Conservation (phyloP, 495 filamentous ascomycete species). For the Aspergillus conjunctus region DNA sequence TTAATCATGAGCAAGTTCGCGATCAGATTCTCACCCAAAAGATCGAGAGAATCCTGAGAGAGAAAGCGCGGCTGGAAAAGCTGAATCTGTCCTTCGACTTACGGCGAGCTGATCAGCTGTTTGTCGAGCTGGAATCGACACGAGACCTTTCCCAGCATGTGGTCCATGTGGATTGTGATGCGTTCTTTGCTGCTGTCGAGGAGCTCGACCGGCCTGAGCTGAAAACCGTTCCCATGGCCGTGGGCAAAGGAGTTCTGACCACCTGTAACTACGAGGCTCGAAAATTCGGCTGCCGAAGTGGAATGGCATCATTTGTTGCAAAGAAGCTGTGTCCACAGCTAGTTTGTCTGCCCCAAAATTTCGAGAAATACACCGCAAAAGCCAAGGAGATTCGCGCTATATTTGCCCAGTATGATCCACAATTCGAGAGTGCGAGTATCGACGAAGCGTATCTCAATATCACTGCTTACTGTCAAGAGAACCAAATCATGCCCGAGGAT, state of each 20-base stretch:
- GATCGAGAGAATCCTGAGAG: conserved; percentile 76
- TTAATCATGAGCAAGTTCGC: conserved; percentile 82
- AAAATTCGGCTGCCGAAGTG: conserved; percentile 85
- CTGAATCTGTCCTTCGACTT: conserved; percentile 72
- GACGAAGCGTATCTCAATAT: conserved; percentile 98
- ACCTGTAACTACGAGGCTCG: conserved; percentile 95
- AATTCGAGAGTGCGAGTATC: conserved; percentile 89
- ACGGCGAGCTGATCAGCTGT: conserved; percentile 77
- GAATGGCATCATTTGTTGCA: conserved; percentile 95
- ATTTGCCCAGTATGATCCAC: conserved; percentile 80
- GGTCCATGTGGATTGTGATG: conserved; percentile 95
- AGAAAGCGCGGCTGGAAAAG: conserved; percentile 75
- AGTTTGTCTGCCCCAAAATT: conserved; percentile 79
- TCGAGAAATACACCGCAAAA: conserved; percentile 89
- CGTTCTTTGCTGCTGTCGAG: conserved; percentile 96
- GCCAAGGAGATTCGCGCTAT: conserved; percentile 85
- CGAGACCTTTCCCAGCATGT: conserved; percentile 84
- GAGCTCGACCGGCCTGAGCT: conserved; percentile 89
- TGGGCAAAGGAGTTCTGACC: conserved; percentile 87
- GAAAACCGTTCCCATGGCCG: conserved; percentile 86
- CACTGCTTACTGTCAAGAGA: conserved; percentile 77
- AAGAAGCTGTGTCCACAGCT: conserved; percentile 91
- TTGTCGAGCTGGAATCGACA: conserved; percentile 73
- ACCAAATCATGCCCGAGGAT: conserved; percentile 68
- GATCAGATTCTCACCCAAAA: conserved; percentile 85